Conservation (phyloP, 169 alveolate genomes). For the Cystoisospora suis region DNA sequence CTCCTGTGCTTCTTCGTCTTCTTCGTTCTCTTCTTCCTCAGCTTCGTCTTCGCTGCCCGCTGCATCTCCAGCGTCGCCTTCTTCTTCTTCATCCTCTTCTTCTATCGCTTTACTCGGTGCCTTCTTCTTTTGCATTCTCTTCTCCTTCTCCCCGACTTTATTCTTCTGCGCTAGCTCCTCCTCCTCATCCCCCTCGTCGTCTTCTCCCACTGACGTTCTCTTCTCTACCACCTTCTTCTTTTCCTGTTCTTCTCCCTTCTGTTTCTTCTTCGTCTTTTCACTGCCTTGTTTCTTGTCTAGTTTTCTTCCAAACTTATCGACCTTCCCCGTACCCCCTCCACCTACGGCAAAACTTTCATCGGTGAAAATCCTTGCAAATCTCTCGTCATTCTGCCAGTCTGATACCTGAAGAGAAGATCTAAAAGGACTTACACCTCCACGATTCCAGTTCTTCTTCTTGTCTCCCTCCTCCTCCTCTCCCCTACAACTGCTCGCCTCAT, state of each 20-base stretch:
- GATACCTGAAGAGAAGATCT: not conserved
- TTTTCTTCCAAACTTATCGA: conserved; percentile 7
- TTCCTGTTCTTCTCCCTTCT: not conserved
- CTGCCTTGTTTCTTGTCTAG: not conserved
- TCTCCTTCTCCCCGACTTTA: not conserved
- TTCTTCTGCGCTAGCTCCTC: not conserved
- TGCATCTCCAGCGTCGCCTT: not conserved
- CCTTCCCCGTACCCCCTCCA: not conserved
- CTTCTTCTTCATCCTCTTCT: not conserved
- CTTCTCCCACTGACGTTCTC: not conserved
- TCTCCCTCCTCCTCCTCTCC: not conserved
- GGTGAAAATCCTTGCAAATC: not conserved
- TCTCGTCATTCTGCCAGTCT: not conserved
- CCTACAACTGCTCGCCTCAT: not conserved
- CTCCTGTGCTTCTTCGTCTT: not conserved
- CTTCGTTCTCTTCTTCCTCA: not conserved
- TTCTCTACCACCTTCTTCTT: not conserved
- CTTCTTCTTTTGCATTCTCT: not conserved
- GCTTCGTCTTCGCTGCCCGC: not conserved
- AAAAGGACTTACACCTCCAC: no score
- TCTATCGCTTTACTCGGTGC: not conserved
- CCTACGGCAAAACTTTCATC: conserved; percentile 8
- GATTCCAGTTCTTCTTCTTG: no score
- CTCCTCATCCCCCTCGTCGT: not conserved
- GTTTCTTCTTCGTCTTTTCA: not conserved